Evolutionary conservation across 331 rosid species (phyloP), one percentile per base, ranked within the genome.

Genomic region (Pyrus hybrid): DNA sequence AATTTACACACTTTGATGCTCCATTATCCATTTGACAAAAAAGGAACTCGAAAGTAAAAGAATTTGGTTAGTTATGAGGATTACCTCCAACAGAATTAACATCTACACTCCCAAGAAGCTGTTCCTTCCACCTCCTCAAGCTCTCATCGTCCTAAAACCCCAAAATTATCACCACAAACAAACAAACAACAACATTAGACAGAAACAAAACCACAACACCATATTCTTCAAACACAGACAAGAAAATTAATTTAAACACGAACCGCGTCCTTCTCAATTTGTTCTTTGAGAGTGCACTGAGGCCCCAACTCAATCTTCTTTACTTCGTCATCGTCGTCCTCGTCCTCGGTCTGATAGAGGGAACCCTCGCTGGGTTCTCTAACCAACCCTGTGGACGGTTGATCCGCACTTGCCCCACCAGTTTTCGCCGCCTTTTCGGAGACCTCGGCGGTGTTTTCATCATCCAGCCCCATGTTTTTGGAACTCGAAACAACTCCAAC

Each of bases 51-150:
- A 7, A 26, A 68, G 43, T 70, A 61, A 45, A 37, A 60, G 62
- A 53, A 5, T 49, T 63, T 45, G 51, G 20, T 9, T 37, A 49
- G 32, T 22, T n/a, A 65, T 70, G 22, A 70, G 17, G 35, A 70
- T 82, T 85, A 93, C 97, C 98, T 78, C 96, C 98, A 77, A 91
- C 97, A 79, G 96, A 80, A 82, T 80, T 79, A 20, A 94, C 78
- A 71, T 94, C 97, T 51, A 94, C 97, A 80, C 88, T 83, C 83
- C 97, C 99, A 81, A 94, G 97, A 84, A 94, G 97, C 85, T 94
- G 99, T 73, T 94, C 97, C 87, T 92, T 94, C 99, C 99, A 94
- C 83, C 91, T 87, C 86, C 96, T 84, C 73, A 94, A 80, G 86
- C 99, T 94, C 82, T 92, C 97, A 62, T 94, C 97, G 82, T 94